Evolutionary conservation across 2,329 filamentous ascomycete genomes (phyloP), one percentile per base, ranked within the genome.

Genomic region (Aschersonia sp.): DNA sequence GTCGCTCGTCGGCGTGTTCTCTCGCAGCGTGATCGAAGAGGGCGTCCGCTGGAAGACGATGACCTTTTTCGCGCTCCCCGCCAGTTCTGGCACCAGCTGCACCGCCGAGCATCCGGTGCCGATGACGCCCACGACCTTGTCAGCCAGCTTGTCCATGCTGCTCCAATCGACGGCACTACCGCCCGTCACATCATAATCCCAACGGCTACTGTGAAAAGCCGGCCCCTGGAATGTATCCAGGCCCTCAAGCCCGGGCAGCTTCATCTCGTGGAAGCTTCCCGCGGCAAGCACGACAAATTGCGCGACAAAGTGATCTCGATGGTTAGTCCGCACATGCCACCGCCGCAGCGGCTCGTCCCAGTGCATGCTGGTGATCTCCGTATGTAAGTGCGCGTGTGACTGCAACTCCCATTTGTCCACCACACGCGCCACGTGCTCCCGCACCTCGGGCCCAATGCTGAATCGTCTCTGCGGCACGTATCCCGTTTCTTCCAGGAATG

Each of bases 401-500:
- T 59, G 54, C 3, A 77, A 55, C 9, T 58, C 55, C 52, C 63
- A 75, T 46, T 67, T 65, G 12, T 62, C 53, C 1, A 67, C 69
- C 31, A 75, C 64, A 6, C 59, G 57, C 6, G 69, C 58, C 3
- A 65, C 63, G 54, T 77, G 65, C 32, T 60, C 57, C 1, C 66
- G 61, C 5, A 74, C 44, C 47, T 76, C 73, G 2, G 58, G 53
- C 0, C 68, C 71, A 6, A 59, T 59, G 0, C 67, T 60, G 52
- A 74, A 76, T 42, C 67, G 66, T 42, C 74, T 64, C 12, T 64
- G 71, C 0, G 78, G 79, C 57, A 80, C 69, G 54, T 78, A 80
- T 0, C 71, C 71, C 2, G 68, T 78, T 58, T 81, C 76, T 51
- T 82, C 77, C 2, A 82, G 65, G 9, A 79, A 59, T 3, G 77